Conservation (phyloP, 495 filamentous ascomycete genomes). For the Neurospora sp. region DNA sequence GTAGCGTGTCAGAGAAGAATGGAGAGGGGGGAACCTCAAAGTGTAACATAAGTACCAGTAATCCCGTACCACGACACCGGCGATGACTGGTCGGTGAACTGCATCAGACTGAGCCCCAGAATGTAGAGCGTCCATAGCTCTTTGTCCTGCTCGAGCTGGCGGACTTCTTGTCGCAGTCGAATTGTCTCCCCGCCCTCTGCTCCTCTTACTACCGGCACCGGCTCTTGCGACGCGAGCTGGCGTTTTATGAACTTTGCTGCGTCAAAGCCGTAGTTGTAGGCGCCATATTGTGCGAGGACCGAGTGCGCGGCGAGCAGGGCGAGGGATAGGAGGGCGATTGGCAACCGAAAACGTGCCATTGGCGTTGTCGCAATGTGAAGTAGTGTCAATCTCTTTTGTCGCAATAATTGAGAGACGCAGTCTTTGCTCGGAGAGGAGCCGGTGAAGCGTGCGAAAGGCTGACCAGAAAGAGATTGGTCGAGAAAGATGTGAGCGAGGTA, state of each 20-base stretch:
- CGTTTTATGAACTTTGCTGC: constrained; percentile 15
- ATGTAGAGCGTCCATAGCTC: constrained; percentile 52
- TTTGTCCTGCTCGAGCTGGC: constrained; percentile 43
- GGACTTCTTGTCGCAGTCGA: constrained; percentile 36
- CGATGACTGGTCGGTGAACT: constrained; percentile 40
- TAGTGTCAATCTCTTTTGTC: neutral
- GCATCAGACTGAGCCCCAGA: constrained; percentile 43
- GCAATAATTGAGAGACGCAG: neutral
- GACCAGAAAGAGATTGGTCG: neutral
- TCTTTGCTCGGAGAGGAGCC: neutral
- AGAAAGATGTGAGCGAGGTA: neutral
- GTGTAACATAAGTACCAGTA: constrained; percentile 14
- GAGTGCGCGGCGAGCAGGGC: neutral
- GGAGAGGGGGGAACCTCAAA: neutral
- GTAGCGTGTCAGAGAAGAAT: neutral
- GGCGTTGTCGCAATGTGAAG: neutral
- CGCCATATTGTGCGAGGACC: constrained; percentile 8
- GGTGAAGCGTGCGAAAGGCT: neutral
- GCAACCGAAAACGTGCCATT: constrained; percentile 5
- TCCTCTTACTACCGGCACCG: constrained; percentile 9
- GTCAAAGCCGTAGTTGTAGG: constrained; percentile 35
- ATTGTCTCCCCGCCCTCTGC: constrained; percentile 7
- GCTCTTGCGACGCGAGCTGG: constrained; percentile 6
- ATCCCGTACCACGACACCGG: constrained; percentile 53
- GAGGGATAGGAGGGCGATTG: neutral